phyloP scores from a whole-genome alignment of 345 rosid species.

The Crucihimalaya himalaica region DNA sequence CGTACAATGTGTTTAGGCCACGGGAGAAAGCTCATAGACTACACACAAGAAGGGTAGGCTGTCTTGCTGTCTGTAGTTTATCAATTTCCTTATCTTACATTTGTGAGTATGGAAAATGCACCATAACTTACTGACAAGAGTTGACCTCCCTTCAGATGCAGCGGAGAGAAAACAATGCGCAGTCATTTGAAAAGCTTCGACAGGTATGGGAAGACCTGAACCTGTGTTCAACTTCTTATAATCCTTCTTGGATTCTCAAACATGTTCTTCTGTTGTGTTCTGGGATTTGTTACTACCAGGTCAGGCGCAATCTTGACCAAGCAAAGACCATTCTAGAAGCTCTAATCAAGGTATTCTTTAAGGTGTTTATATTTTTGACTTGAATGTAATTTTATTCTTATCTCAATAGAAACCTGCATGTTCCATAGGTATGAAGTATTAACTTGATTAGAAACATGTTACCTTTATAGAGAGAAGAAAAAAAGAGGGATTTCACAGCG shows the following conservation, averaged over 20 bases:
- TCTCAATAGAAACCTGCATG: conserved; percentile 9
- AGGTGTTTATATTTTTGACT: not conserved
- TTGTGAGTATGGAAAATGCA: not conserved
- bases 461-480: conserved; percentile 75
- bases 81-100: not conserved
- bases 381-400: not conserved
- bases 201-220: conserved; percentile 55
- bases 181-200: conserved; percentile 94
- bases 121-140: conserved; percentile 12
- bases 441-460: conserved; percentile 12
- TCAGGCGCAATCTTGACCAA: conserved; percentile 92
- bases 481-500: conserved; percentile 78
- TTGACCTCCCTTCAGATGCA: conserved; percentile 65
- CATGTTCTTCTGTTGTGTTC: not conserved
- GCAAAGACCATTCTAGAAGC: conserved; percentile 83
- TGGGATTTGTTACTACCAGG: conserved; percentile 50
- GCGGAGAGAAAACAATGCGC: conserved; percentile 90
- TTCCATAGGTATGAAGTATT: conserved; percentile 4
- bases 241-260: not conserved
- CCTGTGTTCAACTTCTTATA: not conserved
- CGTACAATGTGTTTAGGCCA: conserved; percentile 92
- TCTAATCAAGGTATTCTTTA: conserved; percentile 66
- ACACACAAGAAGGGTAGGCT: conserved; percentile 86
- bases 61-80: not conserved
- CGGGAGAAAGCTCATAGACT: conserved; percentile 95